phyloP scores from a whole-genome alignment of 23 red algal genomes.

The Chondrus crispus region DNA sequence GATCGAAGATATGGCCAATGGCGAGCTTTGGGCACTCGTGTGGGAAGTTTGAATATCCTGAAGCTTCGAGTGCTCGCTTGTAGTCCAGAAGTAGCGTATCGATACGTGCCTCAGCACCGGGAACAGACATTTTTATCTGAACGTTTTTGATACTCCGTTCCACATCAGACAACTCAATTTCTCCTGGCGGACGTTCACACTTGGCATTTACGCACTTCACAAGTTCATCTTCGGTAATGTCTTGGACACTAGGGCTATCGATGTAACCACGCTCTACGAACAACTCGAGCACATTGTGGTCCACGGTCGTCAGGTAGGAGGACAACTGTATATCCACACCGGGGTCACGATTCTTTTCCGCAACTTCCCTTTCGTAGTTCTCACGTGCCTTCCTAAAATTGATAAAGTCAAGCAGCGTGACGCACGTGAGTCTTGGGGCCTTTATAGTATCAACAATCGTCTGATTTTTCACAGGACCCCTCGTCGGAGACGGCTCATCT shows the following conservation, averaged over 20 bases:
- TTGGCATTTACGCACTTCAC: neutral
- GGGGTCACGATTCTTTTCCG: constrained; percentile 16
- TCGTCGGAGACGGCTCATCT: too few relatives aligned
- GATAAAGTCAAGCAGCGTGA: neutral
- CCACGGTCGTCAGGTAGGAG: constrained; percentile 10
- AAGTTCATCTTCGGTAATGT: constrained; percentile 18
- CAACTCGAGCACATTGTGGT: neutral
- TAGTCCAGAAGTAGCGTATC: constrained; percentile 3
- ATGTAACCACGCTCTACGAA: constrained; percentile 4
- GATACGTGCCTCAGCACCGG: neutral
- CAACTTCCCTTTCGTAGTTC: constrained; percentile 12
- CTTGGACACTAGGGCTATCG: neutral
- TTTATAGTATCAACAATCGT: neutral
- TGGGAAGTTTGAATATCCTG: neutral
- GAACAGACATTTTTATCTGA: neutral
- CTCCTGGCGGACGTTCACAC: neutral
- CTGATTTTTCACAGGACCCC: too few relatives aligned
- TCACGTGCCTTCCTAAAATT: neutral
- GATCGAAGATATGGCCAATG: constrained; percentile 15
- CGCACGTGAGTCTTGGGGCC: neutral
- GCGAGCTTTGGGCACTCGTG: neutral
- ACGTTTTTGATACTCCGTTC: neutral
- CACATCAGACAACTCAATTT: neutral
- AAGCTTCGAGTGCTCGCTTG: neutral
- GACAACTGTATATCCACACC: neutral